Evolutionary conservation across 768 basidiomycete species (phyloP).

Genomic region (Auricularia heimuer): DNA sequence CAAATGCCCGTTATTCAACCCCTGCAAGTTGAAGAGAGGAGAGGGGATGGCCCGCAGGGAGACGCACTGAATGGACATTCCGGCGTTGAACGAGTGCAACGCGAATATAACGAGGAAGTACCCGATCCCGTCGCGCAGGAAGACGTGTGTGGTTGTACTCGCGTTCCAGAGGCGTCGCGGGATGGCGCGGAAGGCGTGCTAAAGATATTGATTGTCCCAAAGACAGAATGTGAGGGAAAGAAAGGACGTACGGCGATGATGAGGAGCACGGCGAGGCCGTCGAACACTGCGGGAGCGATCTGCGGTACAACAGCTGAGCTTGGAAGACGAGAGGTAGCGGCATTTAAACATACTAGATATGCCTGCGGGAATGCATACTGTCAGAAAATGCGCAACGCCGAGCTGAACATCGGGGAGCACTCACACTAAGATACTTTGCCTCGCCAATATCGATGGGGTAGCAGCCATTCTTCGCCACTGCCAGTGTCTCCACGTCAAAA

Average conservation of each 20-base stretch:
- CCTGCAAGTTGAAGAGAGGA: too few relatives aligned
- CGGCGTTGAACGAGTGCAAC: not conserved
- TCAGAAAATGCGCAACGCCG: not conserved
- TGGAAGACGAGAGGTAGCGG: too few relatives aligned
- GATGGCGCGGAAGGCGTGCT: too few relatives aligned
- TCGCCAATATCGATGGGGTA: not conserved
- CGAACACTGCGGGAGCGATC: too few relatives aligned
- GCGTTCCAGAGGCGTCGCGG: not conserved
- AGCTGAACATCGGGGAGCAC: not conserved
- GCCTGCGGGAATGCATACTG: not conserved
- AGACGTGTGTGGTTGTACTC: not conserved
- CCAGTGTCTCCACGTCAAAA: too few relatives aligned
- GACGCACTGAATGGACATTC: not conserved
- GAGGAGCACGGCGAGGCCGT: too few relatives aligned
- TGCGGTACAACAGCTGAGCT: too few relatives aligned
- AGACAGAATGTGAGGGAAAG: too few relatives aligned
- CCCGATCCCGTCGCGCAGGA: not conserved
- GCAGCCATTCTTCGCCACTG: not conserved
- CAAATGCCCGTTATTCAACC: too few relatives aligned
- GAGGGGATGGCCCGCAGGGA: too few relatives aligned
- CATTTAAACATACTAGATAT: not conserved
- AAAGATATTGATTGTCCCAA: too few relatives aligned
- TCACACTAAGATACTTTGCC: not conserved
- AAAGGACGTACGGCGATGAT: too few relatives aligned
- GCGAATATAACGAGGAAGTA: not conserved